Base-by-base conservation (phyloP, 768 basidiomycete genomes). In the Rhizopogon rudus region DNA sequence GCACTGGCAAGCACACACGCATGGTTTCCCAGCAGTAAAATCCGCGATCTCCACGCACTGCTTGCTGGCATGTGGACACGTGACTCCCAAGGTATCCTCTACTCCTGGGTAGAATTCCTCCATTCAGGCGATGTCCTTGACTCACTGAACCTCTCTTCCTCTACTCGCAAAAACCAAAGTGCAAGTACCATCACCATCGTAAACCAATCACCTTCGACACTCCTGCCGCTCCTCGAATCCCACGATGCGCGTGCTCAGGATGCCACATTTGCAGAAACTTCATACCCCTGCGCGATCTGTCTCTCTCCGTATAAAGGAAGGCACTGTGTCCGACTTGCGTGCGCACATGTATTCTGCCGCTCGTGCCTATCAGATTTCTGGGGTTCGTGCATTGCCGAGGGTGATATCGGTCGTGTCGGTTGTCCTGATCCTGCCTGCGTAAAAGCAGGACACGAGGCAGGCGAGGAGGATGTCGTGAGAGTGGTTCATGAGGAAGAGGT, bases 331-430 rank as follows among this genome's bases (percentile, higher is more conserved):
- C 77, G 81, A 58, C 74, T 95, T 48, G 65, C 73, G 2, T 95
- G 93, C 64, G 69, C 71, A 1, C 93, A 95, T 67, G 79, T 93
- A 12, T 95, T 93, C 67, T 96, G 93, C 66, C 81, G 82, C n/a
- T 68, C 78, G 7, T 96, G 93, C 65, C 68, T 96, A 28, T 76
- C 77, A 51, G 86, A 88, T 51, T 94, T 89, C 66, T 97, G 93
- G 93, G 77, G 79, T 43, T 66, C 93, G 49, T 88, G 86, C 60
- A 88, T 97, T 52, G 73, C 71, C 46, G 92, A 95, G 65, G 93
- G 93, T 6, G 84, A 88, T 55, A 73, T 93, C 13, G 78, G 75
- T 31, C 77, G 77, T 17, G 93, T 97, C 1, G 80, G 86, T 0
- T 97, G 93, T 66, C 89, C 93, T 1, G 86, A 91, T 63, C 82